Evolutionary conservation across 176 grass and related monocot genomes (phyloP), one percentile per base, ranked within the genome.

Genomic region (Eragrostis nindensis): DNA sequence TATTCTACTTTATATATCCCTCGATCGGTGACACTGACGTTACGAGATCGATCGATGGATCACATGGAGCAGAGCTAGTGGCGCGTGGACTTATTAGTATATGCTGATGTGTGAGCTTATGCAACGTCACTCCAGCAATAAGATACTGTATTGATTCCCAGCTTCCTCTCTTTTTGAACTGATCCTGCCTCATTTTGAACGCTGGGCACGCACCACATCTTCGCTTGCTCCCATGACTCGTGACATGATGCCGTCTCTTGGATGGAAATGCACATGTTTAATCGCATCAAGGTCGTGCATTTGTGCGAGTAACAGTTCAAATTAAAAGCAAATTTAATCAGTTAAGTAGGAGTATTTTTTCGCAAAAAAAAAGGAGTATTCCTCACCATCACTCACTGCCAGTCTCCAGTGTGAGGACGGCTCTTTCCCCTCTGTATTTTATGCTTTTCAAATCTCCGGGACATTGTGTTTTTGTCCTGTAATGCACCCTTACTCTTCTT

Each of bases 181-280:
- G 18, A 67, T 42, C 64, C 74, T 50, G 73, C 74, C n/a, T 40
- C 29, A n/a, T 63, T 78, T 78, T 30, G 74, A 85, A 85, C 32
- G 21, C 30, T 62, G 80, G 62, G 56, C 29, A n/a, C n/a, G n/a
- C n/a, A 25, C 9, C 38, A 12, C n/a, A 56, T 74, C 57, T 74
- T 62, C 65, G 26, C 52, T 49, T 40, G 63, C 73, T 61, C n/a
- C 25, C 79, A 4, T 27, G 45, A 45, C 43, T 45, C 43, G 8
- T 45, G 46, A 19, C 62, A 7, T 17, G 55, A 53, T 40, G 27
- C 25, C 72, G n/a, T 43, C 30, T 52, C 38, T 24, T 68, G 15
- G 43, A 5, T 25, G 21, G 9, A 18, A n/a, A 15, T 2, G 6
- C 30, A 13, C 8, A 50, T 70, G 4, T 77, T 85, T 70, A 70